Evolutionary conservation across 192 early-diverging fungal genomes (phyloP).

Genomic region (Umbelopsis vinacea): DNA sequence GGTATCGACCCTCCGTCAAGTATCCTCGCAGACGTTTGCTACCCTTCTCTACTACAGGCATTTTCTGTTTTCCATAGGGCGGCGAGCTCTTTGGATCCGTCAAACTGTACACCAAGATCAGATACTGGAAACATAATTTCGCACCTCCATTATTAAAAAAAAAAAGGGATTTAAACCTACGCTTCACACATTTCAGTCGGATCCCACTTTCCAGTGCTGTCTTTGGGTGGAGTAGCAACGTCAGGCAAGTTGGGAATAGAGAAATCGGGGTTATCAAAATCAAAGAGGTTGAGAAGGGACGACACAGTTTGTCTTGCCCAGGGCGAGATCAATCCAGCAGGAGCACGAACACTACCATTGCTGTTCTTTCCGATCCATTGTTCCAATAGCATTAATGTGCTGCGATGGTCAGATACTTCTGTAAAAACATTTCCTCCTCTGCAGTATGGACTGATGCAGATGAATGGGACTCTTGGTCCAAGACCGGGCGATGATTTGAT

Average conservation of each 20-base stretch:
- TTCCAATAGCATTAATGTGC: slow-evolving; percentile 27
- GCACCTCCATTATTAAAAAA: too few relatives aligned
- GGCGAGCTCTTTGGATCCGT: slow-evolving; percentile 20
- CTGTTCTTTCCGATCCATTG: slow-evolving; percentile 27
- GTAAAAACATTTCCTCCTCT: slow-evolving; percentile 28
- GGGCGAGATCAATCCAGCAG: slow-evolving; percentile 11
- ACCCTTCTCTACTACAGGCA: slow-evolving; percentile 22
- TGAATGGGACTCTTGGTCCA: slow-evolving; percentile 26
- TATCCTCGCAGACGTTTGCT: slow-evolving; percentile 18
- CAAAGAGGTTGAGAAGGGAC: slow-evolving; percentile 25
- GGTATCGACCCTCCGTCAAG: slow-evolving; percentile 5
- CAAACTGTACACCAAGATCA: not conserved
- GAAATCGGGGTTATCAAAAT: slow-evolving; percentile 34
- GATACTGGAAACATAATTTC: too few relatives aligned
- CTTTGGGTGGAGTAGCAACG: slow-evolving; percentile 19
- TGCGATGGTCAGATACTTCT: slow-evolving; percentile 29
- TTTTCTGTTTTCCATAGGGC: slow-evolving; percentile 26
- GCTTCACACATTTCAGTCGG: slow-evolving; percentile 21
- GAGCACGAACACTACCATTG: slow-evolving; percentile 15
- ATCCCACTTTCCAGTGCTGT: slow-evolving; percentile 23
- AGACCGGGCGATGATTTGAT: not conserved
- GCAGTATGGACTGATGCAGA: slow-evolving; percentile 27
- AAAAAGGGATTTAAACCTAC: not conserved
- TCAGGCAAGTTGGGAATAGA: slow-evolving; percentile 17
- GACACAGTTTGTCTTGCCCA: slow-evolving; percentile 23